phyloP scores from a whole-genome alignment of 192 early-diverging fungal genomes.

The Neocallimastix lanati region DNA sequence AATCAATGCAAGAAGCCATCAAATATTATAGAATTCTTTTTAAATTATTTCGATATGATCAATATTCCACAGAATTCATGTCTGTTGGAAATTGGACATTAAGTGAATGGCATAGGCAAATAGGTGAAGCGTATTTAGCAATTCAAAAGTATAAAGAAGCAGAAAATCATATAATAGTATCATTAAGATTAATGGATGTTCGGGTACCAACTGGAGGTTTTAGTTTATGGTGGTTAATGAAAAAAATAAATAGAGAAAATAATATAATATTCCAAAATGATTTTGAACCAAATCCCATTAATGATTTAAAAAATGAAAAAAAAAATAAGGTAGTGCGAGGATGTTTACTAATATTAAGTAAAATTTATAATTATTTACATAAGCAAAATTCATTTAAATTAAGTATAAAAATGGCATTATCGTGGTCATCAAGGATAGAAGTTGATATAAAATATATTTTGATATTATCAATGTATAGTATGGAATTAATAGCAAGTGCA shows the following conservation, averaged over 20 bases:
- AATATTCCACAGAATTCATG: background rate
- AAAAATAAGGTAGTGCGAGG: background rate
- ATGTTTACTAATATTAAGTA: background rate
- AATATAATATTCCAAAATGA: background rate
- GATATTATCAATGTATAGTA: background rate
- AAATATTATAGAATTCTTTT: slow-evolving; percentile 23
- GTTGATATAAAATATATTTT: background rate
- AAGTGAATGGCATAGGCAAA: slow-evolving; percentile 21
- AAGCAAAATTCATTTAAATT: background rate
- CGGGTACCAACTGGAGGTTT: background rate
- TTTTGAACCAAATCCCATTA: background rate
- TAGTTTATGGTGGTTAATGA: background rate
- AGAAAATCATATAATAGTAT: slow-evolving; percentile 10
- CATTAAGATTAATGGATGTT: slow-evolving; percentile 6
- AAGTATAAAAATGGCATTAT: background rate
- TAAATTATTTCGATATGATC: slow-evolving; percentile 1
- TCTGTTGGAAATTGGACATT: background rate
- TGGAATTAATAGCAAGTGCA: background rate
- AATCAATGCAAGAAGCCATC: slow-evolving; percentile 15
- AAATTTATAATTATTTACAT: background rate
- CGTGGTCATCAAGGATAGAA: background rate
- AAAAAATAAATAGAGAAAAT: background rate
- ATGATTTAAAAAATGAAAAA: background rate
- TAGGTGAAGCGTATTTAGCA: slow-evolving; percentile 21
- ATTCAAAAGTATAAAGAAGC: slow-evolving; percentile 11